These are phyloP conservation scores for Pichia sp. DNA, from an alignment of 1,139 yeast genomes.

Conservation along the genomic window DNA sequence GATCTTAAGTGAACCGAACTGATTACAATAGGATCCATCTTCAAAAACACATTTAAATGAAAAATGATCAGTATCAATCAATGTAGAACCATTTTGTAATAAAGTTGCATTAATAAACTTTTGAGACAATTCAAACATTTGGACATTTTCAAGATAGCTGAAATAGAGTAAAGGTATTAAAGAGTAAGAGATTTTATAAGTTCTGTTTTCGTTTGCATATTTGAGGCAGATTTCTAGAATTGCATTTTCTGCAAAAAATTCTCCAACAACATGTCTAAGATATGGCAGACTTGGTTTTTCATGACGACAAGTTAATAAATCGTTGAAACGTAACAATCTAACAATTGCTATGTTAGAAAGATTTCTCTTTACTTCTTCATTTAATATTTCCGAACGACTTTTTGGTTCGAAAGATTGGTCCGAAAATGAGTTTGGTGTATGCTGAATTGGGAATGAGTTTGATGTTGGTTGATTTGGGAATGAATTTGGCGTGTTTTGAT, in stretches of 20 bases:
- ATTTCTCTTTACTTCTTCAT: slow-evolving; percentile 28
- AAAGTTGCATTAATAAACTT: slow-evolving; percentile 69
- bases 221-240: slow-evolving; percentile 44
- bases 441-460: not conserved
- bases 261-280: slow-evolving; percentile 46
- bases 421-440: not conserved
- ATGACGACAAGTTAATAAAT: slow-evolving; percentile 20
- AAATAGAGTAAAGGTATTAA: slow-evolving; percentile 50
- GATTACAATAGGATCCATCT: slow-evolving; percentile 70
- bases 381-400: slow-evolving; percentile 2
- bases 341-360: slow-evolving; percentile 30
- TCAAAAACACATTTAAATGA: slow-evolving; percentile 53
- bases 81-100: slow-evolving; percentile 62
- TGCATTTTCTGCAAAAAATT: slow-evolving; percentile 50
- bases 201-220: slow-evolving; percentile 46
- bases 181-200: slow-evolving; percentile 61
- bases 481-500: not conserved
- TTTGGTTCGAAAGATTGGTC: not conserved
- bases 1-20: slow-evolving; percentile 58
- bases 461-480: not conserved
- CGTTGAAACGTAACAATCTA: slow-evolving; percentile 27
- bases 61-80: slow-evolving; percentile 59
- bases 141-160: slow-evolving; percentile 53
- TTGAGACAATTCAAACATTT: slow-evolving; percentile 54
- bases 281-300: slow-evolving; percentile 29